phyloP scores from a whole-genome alignment of 78 protist genomes.

The Dictyostelium firmibasis region DNA sequence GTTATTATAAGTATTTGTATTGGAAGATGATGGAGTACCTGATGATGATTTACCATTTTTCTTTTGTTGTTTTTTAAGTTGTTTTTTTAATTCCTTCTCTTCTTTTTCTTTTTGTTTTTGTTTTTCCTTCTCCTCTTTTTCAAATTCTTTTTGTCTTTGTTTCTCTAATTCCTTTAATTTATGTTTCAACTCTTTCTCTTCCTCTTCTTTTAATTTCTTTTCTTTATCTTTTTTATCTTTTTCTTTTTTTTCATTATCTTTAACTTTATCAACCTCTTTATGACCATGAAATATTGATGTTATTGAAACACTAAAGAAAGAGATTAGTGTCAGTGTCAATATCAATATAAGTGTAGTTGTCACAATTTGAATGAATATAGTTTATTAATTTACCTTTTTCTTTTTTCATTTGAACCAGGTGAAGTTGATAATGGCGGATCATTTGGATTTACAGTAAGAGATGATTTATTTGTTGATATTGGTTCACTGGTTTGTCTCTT shows the following conservation, averaged over 20 bases:
- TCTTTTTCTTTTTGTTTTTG: background rate
- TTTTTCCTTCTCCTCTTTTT: background rate
- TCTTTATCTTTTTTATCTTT: background rate
- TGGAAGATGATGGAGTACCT: background rate
- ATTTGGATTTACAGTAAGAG: background rate
- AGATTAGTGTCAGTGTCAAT: no score
- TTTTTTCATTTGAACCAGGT: constrained; percentile 5
- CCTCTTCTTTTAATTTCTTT: background rate
- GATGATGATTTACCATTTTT: background rate
- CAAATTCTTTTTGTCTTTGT: background rate
- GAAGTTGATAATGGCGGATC: background rate
- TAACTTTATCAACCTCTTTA: background rate
- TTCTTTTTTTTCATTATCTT: constrained; percentile 13
- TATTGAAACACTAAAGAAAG: constrained; percentile 13
- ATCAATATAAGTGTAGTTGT: no score
- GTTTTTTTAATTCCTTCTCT: constrained; percentile 12
- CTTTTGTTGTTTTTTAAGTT: background rate
- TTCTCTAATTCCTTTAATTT: constrained; percentile 10
- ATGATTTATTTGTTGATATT: background rate
- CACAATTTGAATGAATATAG: no score
- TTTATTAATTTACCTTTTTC: constrained; percentile 15
- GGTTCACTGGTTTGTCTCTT: background rate
- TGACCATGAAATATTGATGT: background rate
- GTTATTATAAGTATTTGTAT: background rate
- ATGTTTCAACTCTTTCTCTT: background rate